Evolutionary conservation across 2,329 filamentous ascomycete genomes (phyloP).

Genomic region (Ophiostoma populinum): DNA sequence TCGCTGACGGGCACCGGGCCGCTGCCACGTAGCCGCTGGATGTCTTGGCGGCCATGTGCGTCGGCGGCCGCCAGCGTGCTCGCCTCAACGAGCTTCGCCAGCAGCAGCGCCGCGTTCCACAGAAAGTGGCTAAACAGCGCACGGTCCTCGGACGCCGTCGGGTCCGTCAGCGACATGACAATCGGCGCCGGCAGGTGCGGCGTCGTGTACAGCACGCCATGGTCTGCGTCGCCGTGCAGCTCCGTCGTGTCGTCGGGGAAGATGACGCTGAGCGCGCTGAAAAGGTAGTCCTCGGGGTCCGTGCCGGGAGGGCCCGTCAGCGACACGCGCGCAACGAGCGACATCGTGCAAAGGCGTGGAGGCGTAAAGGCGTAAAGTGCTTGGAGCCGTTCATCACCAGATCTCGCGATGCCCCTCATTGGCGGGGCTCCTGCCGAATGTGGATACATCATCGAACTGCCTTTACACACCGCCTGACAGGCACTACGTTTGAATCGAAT

Average conservation of each 20-base stretch:
- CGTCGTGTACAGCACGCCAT: slow-evolving; percentile 41
- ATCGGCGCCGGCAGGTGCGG: slow-evolving; percentile 29
- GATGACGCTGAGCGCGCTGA: slow-evolving; percentile 40
- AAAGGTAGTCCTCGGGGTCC: slow-evolving; percentile 43
- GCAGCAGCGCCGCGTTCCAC: slow-evolving; percentile 47
- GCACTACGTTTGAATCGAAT: too few relatives aligned
- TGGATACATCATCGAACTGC: too few relatives aligned
- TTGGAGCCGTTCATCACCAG: too few relatives aligned
- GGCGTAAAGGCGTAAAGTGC: too few relatives aligned
- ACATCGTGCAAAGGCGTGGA: slow-evolving; percentile 23
- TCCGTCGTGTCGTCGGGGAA: slow-evolving; percentile 51
- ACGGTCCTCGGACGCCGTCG: slow-evolving; percentile 32
- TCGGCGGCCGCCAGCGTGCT: slow-evolving; percentile 20
- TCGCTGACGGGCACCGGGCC: neutral
- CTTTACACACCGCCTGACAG: too few relatives aligned
- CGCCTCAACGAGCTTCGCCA: slow-evolving; percentile 38
- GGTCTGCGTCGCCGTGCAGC: slow-evolving; percentile 45
- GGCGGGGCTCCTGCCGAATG: too few relatives aligned
- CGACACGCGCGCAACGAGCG: slow-evolving; percentile 28
- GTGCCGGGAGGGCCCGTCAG: slow-evolving; percentile 20
- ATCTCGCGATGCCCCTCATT: too few relatives aligned
- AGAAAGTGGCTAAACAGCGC: slow-evolving; percentile 53
- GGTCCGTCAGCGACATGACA: slow-evolving; percentile 29
- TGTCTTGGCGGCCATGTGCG: too few relatives aligned
- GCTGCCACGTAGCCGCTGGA: slow-evolving; percentile 4